Evolutionary conservation across 2,329 filamentous ascomycete species (phyloP).

Genomic region (Curvularia sp.): DNA sequence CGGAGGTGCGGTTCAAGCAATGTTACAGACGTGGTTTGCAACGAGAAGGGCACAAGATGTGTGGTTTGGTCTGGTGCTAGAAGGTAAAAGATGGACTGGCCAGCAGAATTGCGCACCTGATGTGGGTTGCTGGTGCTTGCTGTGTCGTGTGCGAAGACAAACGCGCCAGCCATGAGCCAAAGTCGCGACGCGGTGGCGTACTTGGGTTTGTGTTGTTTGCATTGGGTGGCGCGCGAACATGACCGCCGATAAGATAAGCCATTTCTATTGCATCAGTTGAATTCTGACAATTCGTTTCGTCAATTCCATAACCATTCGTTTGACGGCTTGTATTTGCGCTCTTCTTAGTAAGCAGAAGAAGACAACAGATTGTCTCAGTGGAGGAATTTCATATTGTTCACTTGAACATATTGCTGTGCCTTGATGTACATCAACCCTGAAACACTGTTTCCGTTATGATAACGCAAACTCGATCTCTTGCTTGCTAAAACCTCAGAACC

Average conservation of each 20-base stretch:
- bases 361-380: not conserved
- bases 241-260: slow-evolving; percentile 24
- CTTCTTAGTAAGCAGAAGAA: not conserved
- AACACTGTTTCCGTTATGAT: too few species aligned
- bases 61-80: slow-evolving; percentile 20
- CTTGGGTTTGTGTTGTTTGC: slow-evolving; percentile 44
- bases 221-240: slow-evolving; percentile 19
- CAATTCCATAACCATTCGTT: not conserved
- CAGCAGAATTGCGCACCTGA: slow-evolving; percentile 35
- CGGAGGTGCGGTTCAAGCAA: slow-evolving; percentile 8
- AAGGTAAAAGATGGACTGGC: slow-evolving; percentile 9
- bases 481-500: too few species aligned
- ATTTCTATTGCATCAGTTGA: not conserved
- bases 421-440: too few species aligned
- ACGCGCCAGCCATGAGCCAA: slow-evolving; percentile 27
- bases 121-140: slow-evolving; percentile 38
- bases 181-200: slow-evolving; percentile 19
- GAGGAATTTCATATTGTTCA: not conserved
- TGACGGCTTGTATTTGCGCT: not conserved
- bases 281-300: not conserved
- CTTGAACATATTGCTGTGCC: not conserved
- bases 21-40: slow-evolving; percentile 11
- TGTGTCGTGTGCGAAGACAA: slow-evolving; percentile 34
- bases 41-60: slow-evolving; percentile 5
- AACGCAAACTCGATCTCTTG: too few species aligned